phyloP scores from a whole-genome alignment of 2,329 filamentous ascomycete genomes.

The Scortechinia acanthostroma region DNA sequence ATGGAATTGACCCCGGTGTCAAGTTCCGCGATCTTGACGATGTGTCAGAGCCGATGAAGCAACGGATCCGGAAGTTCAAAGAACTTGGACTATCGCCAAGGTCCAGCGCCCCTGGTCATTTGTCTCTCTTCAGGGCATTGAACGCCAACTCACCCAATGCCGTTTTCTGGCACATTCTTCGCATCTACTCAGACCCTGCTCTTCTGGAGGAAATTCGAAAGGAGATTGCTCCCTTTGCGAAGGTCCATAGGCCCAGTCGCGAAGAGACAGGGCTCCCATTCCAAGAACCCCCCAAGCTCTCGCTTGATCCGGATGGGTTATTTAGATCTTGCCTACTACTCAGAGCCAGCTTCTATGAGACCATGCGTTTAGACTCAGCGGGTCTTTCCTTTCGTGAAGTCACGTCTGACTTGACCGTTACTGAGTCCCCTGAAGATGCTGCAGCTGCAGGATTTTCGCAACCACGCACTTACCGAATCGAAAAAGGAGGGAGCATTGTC shows the following conservation, averaged over 20 bases:
- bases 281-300: constrained; percentile 27
- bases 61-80: constrained; percentile 22
- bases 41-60: constrained; percentile 26
- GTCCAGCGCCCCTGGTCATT: neutral
- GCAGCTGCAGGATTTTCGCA: constrained; percentile 9
- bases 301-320: constrained; percentile 24
- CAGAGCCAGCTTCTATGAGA: constrained; percentile 29
- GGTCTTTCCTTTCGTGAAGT: constrained; percentile 25
- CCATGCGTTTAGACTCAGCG: constrained; percentile 29
- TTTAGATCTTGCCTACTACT: constrained; percentile 26
- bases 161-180: constrained; percentile 33
- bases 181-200: constrained; percentile 23
- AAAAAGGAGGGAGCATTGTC: constrained; percentile 23
- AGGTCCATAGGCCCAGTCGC: constrained; percentile 17
- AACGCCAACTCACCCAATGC: neutral
- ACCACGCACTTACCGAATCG: constrained; percentile 22
- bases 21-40: constrained; percentile 32
- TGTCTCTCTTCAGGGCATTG: neutral
- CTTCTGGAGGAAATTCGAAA: constrained; percentile 29
- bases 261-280: constrained; percentile 28
- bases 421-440: constrained; percentile 24
- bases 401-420: constrained; percentile 23
- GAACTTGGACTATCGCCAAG: constrained; percentile 7
- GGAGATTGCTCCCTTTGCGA: constrained; percentile 29
- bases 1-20: constrained; percentile 26